Conservation (phyloP, 169 alveolate species). For the Cryptosporidium sp. region DNA sequence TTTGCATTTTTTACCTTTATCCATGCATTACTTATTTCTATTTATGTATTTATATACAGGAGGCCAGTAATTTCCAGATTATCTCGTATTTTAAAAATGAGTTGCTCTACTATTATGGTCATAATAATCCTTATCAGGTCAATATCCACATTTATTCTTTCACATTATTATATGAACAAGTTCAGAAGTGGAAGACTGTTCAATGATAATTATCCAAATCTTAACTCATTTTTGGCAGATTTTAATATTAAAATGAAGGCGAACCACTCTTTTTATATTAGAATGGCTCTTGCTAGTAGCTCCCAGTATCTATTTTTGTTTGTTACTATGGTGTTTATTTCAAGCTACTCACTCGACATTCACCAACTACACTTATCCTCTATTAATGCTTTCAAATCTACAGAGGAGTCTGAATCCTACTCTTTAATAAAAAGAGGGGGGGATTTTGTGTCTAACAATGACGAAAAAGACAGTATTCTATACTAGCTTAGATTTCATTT, state of each 20-base stretch:
- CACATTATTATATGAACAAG: slow-evolving; percentile 24
- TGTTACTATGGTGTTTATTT: slow-evolving; percentile 32
- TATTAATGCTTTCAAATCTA: slow-evolving; percentile 54
- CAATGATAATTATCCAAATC: slow-evolving; percentile 57
- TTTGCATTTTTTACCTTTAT: slow-evolving; percentile 30
- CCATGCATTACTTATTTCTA: slow-evolving; percentile 43
- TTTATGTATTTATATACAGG: slow-evolving; percentile 42
- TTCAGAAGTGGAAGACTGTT: slow-evolving; percentile 30
- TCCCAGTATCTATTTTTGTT: slow-evolving; percentile 49
- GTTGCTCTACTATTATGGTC: slow-evolving; percentile 32
- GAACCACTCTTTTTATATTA: slow-evolving; percentile 32
- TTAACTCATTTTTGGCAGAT: slow-evolving; percentile 57
- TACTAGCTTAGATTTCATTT: not conserved
- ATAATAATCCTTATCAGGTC: slow-evolving; percentile 11
- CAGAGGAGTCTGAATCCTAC: slow-evolving; percentile 63
- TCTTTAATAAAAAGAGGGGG: slow-evolving; percentile 45
- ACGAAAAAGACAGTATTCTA: slow-evolving; percentile 21
- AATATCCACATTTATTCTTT: slow-evolving; percentile 10
- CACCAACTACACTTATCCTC: slow-evolving; percentile 72
- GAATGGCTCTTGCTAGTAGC: slow-evolving; percentile 54
- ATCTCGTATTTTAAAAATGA: slow-evolving; percentile 50
- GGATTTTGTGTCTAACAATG: slow-evolving; percentile 21
- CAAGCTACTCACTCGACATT: slow-evolving; percentile 65
- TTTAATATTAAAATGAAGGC: slow-evolving; percentile 44
- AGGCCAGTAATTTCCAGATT: slow-evolving; percentile 63